Evolutionary conservation across 164 flowering plant genomes (phyloP), one percentile per base, ranked within the genome.

Genomic region (Macadamia integrifolia): DNA sequence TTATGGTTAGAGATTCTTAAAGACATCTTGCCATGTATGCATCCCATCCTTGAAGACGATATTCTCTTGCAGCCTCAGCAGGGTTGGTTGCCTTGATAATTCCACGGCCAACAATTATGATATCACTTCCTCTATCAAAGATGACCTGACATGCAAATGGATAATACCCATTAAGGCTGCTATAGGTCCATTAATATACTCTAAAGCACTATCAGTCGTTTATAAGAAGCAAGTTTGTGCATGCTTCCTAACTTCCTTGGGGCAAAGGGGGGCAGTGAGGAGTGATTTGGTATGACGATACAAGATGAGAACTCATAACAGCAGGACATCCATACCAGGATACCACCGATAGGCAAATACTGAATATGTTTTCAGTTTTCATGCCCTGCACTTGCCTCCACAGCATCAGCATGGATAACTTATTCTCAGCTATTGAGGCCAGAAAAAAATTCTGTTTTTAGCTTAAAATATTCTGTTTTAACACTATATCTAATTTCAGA

Each of bases 91-190:
- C 98, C 81, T 90, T 92, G 60, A 92, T 90, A 62, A 94, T 94
- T 62, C 98, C 98, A 31, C 98, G 95, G 0, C 98, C 98, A 18
- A 92, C 98, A 44, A 94, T 94, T 58, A 94, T 92, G 13, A 94
- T 85, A 71, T 94, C 98, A 62, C 97, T 94, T 3, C 97, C 97
- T 81, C 97, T 82, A 48, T 94, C 97, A 64, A 73, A 66, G 50
- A 94, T 87, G 0, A 90, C 98, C 98, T 91, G 87, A 43, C 72
- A 70, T 6, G 72, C 50, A 53, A 64, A 18, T 52, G 18, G 18
- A 32, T 29, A 12, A 35, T 17, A 58, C 10, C 56, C 3, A 68
- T 64, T 15, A 15, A 61, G 44, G 31, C 3, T 31, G 52, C 52
- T 43, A 42, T 11, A 61, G 13, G 46, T 61, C 9, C 35, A 11